Percentiles rank a stretch among this genome's conserved stretches.
Evolutionary conservation across 1,284 basidiomycete species (phyloP).

Genomic region (Apiotrichum mycotoxinovorans): DNA sequence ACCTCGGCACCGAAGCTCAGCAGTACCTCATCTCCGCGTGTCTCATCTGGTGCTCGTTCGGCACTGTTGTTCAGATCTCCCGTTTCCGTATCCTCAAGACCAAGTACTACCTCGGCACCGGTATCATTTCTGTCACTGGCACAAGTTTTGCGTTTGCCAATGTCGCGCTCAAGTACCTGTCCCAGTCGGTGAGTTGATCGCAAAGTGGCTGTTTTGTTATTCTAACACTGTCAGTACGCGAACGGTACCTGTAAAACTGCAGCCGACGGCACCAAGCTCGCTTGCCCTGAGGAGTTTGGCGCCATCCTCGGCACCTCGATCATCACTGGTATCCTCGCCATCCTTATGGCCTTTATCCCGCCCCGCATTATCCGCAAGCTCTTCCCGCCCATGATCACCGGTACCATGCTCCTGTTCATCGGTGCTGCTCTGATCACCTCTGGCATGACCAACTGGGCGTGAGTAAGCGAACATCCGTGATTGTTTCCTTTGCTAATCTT

Average conservation of each 20-base stretch:
- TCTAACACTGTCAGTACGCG: slow-evolving; percentile 15
- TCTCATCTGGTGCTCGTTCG: slow-evolving; percentile 34
- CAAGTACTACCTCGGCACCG: slow-evolving; percentile 32
- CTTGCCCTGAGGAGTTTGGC: slow-evolving; percentile 33
- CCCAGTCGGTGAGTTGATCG: slow-evolving; percentile 11
- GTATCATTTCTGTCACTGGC: slow-evolving; percentile 33
- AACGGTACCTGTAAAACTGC: slow-evolving; percentile 29
- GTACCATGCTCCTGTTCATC: slow-evolving; percentile 36
- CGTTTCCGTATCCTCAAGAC: slow-evolving; percentile 24
- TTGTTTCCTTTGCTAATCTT: not conserved
- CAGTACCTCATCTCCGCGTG: slow-evolving; percentile 35
- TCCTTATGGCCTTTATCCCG: slow-evolving; percentile 32
- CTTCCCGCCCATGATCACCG: slow-evolving; percentile 36
- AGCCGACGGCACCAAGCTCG: slow-evolving; percentile 29
- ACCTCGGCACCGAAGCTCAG: slow-evolving; percentile 26
- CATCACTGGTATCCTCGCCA: slow-evolving; percentile 30
- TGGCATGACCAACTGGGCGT: slow-evolving; percentile 38
- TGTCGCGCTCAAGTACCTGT: slow-evolving; percentile 28
- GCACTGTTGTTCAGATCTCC: slow-evolving; percentile 32
- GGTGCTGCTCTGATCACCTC: slow-evolving; percentile 30
- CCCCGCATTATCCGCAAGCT: slow-evolving; percentile 30
- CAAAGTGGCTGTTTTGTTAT: not conserved
- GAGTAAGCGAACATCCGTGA: not conserved
- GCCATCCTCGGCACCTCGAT: slow-evolving; percentile 33
- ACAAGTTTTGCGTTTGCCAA: slow-evolving; percentile 37